These are phyloP conservation scores for Macrophomina phaseolina DNA, from an alignment of 2,329 filamentous ascomycete genomes.

Conservation along the genomic window DNA sequence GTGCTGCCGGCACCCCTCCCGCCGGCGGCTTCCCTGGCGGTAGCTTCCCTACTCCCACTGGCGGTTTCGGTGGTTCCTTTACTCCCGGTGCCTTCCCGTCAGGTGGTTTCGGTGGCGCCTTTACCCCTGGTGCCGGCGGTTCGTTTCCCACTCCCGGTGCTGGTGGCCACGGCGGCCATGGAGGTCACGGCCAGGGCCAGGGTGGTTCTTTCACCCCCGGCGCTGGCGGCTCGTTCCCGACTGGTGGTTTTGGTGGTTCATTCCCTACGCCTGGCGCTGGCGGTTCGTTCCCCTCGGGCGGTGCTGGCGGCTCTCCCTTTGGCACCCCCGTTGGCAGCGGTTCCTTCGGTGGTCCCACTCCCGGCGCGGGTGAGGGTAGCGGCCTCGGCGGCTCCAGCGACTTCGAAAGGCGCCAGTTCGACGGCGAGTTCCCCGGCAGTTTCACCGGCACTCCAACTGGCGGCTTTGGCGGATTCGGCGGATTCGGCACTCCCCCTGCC, in stretches of 20 bases:
- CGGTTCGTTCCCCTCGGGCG: conserved; percentile 5
- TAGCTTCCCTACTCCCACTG: conserved; percentile 7
- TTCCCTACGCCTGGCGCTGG: conserved; percentile 2
- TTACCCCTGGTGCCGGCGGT: not conserved
- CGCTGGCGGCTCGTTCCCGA: not conserved
- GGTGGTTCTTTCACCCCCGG: not conserved
- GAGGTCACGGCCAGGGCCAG: too few relatives aligned
- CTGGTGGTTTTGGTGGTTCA: conserved; percentile 2
- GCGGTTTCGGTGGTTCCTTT: not conserved
- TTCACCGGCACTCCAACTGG: not conserved
- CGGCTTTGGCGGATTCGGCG: not conserved
- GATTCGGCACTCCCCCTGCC: not conserved
- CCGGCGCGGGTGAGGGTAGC: not conserved
- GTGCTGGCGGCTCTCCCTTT: conserved; percentile 2
- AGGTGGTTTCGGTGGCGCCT: not conserved
- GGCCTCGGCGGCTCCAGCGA: not conserved
- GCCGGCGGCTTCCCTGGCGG: not conserved
- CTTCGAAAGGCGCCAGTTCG: conserved; percentile 7
- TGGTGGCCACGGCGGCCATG: not conserved
- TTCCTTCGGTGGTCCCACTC: not conserved
- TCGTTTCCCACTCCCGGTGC: not conserved
- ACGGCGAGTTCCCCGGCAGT: not conserved
- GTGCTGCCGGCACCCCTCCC: conserved; percentile 3
- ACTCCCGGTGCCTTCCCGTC: conserved; percentile 3
- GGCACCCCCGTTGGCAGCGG: not conserved